A percentile compares a stretch with the other conserved stretches of the same genome.
These are phyloP conservation scores for Aspergillus sergii DNA, from an alignment of 2,329 filamentous ascomycete genomes.

Conservation along the genomic window DNA sequence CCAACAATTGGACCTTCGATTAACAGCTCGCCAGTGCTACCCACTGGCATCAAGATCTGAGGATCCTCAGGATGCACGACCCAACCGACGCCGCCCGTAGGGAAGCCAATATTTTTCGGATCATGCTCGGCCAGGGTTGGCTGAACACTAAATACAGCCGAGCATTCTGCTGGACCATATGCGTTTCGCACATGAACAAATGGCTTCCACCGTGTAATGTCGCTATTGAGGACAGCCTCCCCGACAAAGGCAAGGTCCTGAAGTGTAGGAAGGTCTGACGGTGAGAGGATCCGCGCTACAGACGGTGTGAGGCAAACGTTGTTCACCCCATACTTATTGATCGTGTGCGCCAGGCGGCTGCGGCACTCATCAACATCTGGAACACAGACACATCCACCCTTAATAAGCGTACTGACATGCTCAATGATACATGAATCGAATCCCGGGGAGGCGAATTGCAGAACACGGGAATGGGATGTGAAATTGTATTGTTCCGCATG, in stretches of 20 bases:
- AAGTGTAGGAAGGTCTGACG: neutral
- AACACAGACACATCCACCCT: neutral
- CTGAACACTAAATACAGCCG: neutral
- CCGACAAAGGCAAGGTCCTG: neutral
- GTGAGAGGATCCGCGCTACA: neutral
- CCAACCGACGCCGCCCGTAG: neutral
- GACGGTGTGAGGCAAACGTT: neutral
- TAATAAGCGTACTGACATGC: neutral
- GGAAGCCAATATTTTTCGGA: neutral
- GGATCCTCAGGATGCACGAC: neutral
- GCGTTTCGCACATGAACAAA: neutral
- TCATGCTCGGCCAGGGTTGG: neutral
- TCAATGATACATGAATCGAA: neutral
- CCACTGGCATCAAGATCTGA: neutral
- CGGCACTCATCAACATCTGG: neutral
- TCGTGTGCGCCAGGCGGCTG: neutral
- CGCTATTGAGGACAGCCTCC: neutral
- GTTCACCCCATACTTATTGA: neutral
- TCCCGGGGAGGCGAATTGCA: constrained; percentile 10
- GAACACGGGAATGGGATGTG: neutral
- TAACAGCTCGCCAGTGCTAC: neutral
- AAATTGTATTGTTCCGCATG: neutral
- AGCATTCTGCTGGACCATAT: neutral
- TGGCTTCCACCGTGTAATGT: neutral
- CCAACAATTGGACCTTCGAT: neutral